These are phyloP conservation scores for Pseudonectria buxi DNA, from an alignment of 2,329 filamentous ascomycete species.

Conservation along the genomic window DNA sequence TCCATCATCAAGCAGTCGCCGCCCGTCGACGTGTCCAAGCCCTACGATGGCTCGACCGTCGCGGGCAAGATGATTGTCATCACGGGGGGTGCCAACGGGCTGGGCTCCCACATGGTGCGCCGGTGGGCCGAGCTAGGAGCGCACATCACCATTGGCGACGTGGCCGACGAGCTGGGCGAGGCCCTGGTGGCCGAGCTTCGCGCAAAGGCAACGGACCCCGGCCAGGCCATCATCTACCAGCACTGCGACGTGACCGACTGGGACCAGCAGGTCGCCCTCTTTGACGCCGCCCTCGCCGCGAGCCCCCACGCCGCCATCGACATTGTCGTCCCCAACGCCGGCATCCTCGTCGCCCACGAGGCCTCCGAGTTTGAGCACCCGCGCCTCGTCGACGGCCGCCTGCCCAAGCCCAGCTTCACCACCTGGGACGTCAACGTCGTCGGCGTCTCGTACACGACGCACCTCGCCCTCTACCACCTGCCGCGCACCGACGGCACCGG, in stretches of 20 bases:
- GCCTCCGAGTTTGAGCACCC: constrained; percentile 41
- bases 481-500: constrained; percentile 12
- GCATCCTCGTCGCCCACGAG: constrained; percentile 38
- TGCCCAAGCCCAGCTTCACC: constrained; percentile 40
- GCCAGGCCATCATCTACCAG: constrained; percentile 46
- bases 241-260: constrained; percentile 60
- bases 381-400: constrained; percentile 32
- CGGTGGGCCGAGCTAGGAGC: constrained; percentile 51
- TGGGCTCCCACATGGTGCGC: constrained; percentile 49
- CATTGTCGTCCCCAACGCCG: constrained; percentile 60
- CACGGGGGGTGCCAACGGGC: constrained; percentile 57
- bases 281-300: constrained; percentile 48
- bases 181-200: constrained; percentile 47
- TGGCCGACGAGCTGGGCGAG: constrained; percentile 48
- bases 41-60: constrained; percentile 40
- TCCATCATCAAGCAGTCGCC: constrained; percentile 28
- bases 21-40: constrained; percentile 38
- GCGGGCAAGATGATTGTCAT: constrained; percentile 53
- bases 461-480: constrained; percentile 50
- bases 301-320: constrained; percentile 52
- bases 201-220: constrained; percentile 25
- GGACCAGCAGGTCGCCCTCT: constrained; percentile 57
- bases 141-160: constrained; percentile 56
- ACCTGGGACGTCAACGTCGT: constrained; percentile 57
- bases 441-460: constrained; percentile 58